phyloP scores from a whole-genome alignment of 2,329 filamentous ascomycete species.

The Helotiales sp. region DNA sequence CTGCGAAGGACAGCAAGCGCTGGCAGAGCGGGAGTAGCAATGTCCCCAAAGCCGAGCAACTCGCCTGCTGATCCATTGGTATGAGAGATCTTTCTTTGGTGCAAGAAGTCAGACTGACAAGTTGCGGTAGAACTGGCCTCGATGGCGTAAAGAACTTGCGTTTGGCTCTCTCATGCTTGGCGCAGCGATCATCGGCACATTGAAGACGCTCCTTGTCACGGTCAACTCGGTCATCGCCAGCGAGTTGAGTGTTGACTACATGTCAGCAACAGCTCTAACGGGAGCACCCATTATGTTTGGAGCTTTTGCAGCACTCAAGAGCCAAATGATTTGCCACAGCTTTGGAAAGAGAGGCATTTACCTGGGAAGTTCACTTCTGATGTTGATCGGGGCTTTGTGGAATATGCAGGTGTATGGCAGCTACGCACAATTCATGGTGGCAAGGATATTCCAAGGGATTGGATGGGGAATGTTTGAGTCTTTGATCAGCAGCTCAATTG shows the following conservation, averaged over 20 bases:
- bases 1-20: not conserved
- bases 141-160: slow-evolving; percentile 58
- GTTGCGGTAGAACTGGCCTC: slow-evolving; percentile 57
- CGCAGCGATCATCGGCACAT: slow-evolving; percentile 53
- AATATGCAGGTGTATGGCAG: slow-evolving; percentile 51
- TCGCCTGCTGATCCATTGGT: slow-evolving; percentile 60
- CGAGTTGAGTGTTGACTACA: slow-evolving; percentile 53
- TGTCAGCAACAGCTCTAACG: slow-evolving; percentile 55
- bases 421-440: slow-evolving; percentile 55
- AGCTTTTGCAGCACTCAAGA: slow-evolving; percentile 50
- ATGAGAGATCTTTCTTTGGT: slow-evolving; percentile 33
- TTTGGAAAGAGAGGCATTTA: slow-evolving; percentile 61
- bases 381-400: slow-evolving; percentile 58
- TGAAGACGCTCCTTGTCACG: slow-evolving; percentile 59
- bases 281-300: slow-evolving; percentile 59
- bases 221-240: slow-evolving; percentile 52
- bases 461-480: slow-evolving; percentile 65
- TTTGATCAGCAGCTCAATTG: slow-evolving; percentile 56
- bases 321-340: slow-evolving; percentile 51
- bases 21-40: slow-evolving; percentile 14
- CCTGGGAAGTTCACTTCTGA: slow-evolving; percentile 50
- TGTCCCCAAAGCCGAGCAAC: slow-evolving; percentile 59
- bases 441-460: slow-evolving; percentile 59
- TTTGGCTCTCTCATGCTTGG: slow-evolving; percentile 54
- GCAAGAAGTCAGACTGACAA: not conserved